These are phyloP conservation scores for Zygosaccharomyces lentus DNA, from an alignment of 805 yeast genomes.

Conservation along the genomic window DNA sequence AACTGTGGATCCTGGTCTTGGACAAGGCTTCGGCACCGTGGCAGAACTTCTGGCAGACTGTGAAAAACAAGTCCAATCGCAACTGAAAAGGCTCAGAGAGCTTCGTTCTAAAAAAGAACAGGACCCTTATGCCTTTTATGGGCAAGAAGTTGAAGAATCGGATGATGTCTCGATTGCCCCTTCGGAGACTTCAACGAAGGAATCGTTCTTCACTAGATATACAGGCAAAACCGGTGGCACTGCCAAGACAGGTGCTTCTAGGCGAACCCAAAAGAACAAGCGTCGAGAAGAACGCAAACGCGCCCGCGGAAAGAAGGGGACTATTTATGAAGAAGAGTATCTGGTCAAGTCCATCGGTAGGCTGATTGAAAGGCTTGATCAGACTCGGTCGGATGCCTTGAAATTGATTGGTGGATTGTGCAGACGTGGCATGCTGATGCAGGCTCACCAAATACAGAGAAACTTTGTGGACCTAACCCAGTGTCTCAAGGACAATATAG, in stretches of 20 bases:
- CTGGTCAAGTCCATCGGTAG: conserved; percentile 84
- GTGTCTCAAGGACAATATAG: conserved; percentile 55
- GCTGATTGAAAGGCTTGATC: conserved; percentile 72
- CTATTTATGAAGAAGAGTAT: conserved; percentile 95
- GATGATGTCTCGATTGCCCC: conserved; percentile 95
- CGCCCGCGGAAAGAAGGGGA: conserved; percentile 97
- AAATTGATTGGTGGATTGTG: conserved; percentile 70
- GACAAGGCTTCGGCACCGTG: conserved; percentile 82
- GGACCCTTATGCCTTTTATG: conserved; percentile 85
- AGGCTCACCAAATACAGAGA: conserved; percentile 77
- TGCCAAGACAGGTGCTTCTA: conserved; percentile 92
- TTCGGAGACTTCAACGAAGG: conserved; percentile 86
- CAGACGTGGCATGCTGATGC: conserved; percentile 67
- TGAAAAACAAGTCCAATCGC: conserved; percentile 77
- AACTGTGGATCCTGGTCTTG: conserved; percentile 66
- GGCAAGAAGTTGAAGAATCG: conserved; percentile 68
- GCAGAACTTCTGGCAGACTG: conserved; percentile 95
- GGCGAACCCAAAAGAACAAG: conserved; percentile 86
- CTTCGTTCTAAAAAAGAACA: conserved; percentile 74
- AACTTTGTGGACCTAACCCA: conserved; percentile 54
- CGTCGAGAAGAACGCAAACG: conserved; percentile 93
- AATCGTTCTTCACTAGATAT: conserved; percentile 90
- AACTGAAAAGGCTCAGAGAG: conserved; percentile 76
- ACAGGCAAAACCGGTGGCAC: conserved; percentile 96
- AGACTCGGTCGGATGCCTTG: conserved; percentile 69